Percentiles rank a stretch among this genome's conserved stretches.
phyloP scores from a whole-genome alignment of 2,329 filamentous ascomycete species.

The Penicillium sp. region DNA sequence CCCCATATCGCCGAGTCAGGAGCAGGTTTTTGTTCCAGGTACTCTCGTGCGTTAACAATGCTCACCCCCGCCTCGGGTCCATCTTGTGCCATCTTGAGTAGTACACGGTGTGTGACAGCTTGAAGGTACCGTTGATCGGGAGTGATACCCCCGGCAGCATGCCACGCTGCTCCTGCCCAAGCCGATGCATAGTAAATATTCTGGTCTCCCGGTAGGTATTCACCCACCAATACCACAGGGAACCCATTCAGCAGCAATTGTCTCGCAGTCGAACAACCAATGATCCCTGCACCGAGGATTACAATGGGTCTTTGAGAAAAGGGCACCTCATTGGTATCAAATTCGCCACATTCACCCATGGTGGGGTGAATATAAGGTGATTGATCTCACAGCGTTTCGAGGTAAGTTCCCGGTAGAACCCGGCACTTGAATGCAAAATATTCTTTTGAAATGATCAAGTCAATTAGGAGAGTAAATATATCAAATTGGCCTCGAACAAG shows the following conservation, averaged over 20 bases:
- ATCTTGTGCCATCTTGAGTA: slow-evolving; percentile 35
- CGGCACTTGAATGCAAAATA: too few species aligned
- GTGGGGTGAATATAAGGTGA: neutral
- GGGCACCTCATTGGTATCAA: slow-evolving; percentile 26
- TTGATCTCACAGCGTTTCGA: neutral
- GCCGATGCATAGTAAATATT: slow-evolving; percentile 39
- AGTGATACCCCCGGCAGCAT: slow-evolving; percentile 37
- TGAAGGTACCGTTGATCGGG: slow-evolving; percentile 37
- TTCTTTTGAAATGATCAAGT: too few species aligned
- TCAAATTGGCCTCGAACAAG: neutral
- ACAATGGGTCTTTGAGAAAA: slow-evolving; percentile 37
- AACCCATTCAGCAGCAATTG: slow-evolving; percentile 38
- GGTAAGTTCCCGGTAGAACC: neutral
- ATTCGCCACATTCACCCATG: slow-evolving; percentile 21
- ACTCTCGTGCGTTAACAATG: slow-evolving; percentile 36
- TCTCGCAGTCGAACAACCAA: slow-evolving; percentile 39
- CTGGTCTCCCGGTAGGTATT: slow-evolving; percentile 39
- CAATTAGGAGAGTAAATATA: neutral
- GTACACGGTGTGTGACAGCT: slow-evolving; percentile 34
- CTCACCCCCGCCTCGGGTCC: slow-evolving; percentile 36
- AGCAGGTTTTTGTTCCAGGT: slow-evolving; percentile 33
- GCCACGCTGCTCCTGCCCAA: slow-evolving; percentile 42
- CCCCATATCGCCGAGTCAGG: slow-evolving; percentile 38
- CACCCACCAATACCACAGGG: slow-evolving; percentile 35
- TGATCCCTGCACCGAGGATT: slow-evolving; percentile 41